Evolutionary conservation across 2,329 filamentous ascomycete genomes (phyloP).

Genomic region (Westerdykella sp.): DNA sequence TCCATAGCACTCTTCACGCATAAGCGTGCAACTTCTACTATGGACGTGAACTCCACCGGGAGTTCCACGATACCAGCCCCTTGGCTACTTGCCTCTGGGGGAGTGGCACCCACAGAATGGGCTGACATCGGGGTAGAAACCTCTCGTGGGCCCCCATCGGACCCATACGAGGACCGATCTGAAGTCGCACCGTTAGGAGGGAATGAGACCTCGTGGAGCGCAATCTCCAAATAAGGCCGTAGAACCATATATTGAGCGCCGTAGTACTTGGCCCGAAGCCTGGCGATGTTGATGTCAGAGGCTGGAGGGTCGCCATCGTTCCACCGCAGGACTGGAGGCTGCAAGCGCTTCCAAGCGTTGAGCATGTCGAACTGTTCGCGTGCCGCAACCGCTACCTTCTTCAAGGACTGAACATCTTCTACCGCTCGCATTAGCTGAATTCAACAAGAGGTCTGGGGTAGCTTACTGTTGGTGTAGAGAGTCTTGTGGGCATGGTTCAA

Average conservation of each 20-base stretch:
- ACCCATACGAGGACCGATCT: too few relatives aligned
- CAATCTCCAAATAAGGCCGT: constrained; percentile 64
- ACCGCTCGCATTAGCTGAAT: constrained; percentile 3
- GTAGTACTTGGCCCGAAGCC: constrained; percentile 90
- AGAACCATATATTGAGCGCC: constrained; percentile 87
- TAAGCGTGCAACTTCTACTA: constrained; percentile 19
- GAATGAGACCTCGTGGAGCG: constrained; percentile 47
- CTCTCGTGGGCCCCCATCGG: too few relatives aligned
- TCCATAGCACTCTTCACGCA: constrained; percentile 60
- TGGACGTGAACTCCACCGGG: neutral
- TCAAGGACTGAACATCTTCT: constrained; percentile 6
- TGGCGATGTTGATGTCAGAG: constrained; percentile 69
- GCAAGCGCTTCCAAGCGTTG: constrained; percentile 48
- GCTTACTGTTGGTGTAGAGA: constrained; percentile 40
- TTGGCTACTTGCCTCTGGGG: neutral
- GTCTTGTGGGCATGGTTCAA: constrained; percentile 52
- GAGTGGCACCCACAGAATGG: constrained; percentile 5
- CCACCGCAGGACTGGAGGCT: constrained; percentile 53
- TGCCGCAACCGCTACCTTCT: constrained; percentile 24
- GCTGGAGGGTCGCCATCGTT: constrained; percentile 65
- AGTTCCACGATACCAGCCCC: neutral
- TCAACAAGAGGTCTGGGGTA: too few relatives aligned
- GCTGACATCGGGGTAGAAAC: too few relatives aligned
- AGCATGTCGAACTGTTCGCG: constrained; percentile 40
- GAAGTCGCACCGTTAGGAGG: constrained; percentile 9